Base-by-base conservation (phyloP, 192 early-diverging fungal species). In the Coemansia umbellata region DNA sequence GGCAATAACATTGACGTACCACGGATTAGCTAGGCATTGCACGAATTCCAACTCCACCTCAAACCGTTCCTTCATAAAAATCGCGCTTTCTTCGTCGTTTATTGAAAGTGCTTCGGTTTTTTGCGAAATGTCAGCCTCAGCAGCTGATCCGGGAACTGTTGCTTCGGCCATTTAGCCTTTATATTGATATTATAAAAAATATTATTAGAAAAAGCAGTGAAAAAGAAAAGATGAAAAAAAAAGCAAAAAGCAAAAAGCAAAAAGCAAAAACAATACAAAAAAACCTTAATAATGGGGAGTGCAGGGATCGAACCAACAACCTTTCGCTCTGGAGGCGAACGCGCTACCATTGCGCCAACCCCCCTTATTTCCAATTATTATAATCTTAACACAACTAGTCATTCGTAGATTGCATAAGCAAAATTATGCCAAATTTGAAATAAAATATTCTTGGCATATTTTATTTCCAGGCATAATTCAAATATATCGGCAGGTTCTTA, bases 11-110 rank as follows among this genome's bases (percentile, higher is more conserved):
- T 93, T 89, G 31, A 98, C 79, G 56, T 98, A 98, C 83, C 85
- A 86, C 15, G 95, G 95, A 68, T 95, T 98, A 30, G 92, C 82
- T 11, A 98, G 78, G 56, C 89, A 92, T 69, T 95, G 92, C 11
- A 98, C 79, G 81, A 98, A 98, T 74, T 98, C 95, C 30, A 97
- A 82, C 71, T 97, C 94, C 15, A 93, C 83, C 61, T 87, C 82
- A 55, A 94, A 94, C 18, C 94, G 83, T 52, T 80, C 78, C 47
- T 74, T 66, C 49, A 42, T 10, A 40, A 60, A 56, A 55, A 40
- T 48, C 2, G 47, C 41, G 30, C 24, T 17, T 1, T 31, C 11
- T n/a, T 43, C 24, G 14, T n/a, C 17, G 26, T 7, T 44, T 4
- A 7, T 45, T 27, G 11, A 17, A 13, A 28, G 14, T 11, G 10